Conservation (phyloP, 2,329 filamentous ascomycete species). For the Verticillium albo-atrum region DNA sequence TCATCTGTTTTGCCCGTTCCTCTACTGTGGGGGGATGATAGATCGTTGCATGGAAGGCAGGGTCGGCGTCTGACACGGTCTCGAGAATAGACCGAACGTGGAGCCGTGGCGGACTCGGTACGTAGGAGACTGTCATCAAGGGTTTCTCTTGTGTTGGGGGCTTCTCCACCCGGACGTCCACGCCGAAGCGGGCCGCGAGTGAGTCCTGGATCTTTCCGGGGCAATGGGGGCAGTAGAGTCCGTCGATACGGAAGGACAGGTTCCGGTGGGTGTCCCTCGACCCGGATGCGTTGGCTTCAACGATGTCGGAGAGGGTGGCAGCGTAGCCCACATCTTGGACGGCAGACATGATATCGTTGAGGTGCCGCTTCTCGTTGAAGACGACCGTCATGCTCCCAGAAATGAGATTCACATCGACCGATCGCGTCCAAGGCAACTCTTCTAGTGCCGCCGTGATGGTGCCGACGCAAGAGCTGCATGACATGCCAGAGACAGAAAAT, state of each 20-base stretch:
- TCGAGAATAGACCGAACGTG: conserved; percentile 72
- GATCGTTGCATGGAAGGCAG: conserved; percentile 62
- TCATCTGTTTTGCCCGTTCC: conserved; percentile 71
- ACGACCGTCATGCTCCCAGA: conserved; percentile 53
- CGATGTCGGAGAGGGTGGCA: conserved; percentile 42
- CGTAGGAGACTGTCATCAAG: conserved; percentile 67
- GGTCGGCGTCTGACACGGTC: conserved; percentile 62
- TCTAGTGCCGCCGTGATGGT: conserved; percentile 56
- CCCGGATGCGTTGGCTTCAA: conserved; percentile 26
- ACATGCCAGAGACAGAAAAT: conserved; percentile 66
- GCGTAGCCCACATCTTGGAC: conserved; percentile 56
- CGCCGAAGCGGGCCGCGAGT: conserved; percentile 46
- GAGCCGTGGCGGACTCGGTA: conserved; percentile 61
- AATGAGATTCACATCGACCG: conserved; percentile 51
- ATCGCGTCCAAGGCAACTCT: conserved; percentile 48
- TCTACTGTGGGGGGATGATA: conserved; percentile 80
- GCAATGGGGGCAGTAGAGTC: conserved; percentile 73
- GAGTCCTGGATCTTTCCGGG: conserved; percentile 52
- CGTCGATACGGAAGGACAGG: conserved; percentile 62
- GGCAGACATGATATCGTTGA: conserved; percentile 20
- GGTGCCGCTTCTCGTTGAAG: conserved; percentile 26
- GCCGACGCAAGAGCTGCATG: conserved; percentile 65
- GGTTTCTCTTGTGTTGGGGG: conserved; percentile 57
- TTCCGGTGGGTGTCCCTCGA: conserved; percentile 35
- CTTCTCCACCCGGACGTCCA: conserved; percentile 47